phyloP scores from a whole-genome alignment of 306 rosid genomes.

The Senna siamea region DNA sequence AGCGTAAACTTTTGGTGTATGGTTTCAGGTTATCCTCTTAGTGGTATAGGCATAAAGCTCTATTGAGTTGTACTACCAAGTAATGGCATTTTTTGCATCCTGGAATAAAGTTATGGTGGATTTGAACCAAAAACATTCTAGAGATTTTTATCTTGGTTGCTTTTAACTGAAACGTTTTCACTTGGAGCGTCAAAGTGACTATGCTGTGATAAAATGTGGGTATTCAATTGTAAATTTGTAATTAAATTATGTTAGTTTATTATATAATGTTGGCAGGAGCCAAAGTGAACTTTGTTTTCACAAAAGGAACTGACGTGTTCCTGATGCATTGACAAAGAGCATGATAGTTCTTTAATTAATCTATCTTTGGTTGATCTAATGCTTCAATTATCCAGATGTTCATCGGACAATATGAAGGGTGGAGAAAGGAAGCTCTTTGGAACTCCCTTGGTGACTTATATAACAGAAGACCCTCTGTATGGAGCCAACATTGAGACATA shows the following conservation, averaged over 20 bases:
- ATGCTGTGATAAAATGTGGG: neutral
- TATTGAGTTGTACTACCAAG: conserved; percentile 21
- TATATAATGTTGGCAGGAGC: neutral
- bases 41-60: conserved; percentile 24
- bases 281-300: conserved; percentile 13
- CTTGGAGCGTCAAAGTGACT: conserved; percentile 13
- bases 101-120: conserved; percentile 12
- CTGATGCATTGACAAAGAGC: conserved; percentile 31
- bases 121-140: conserved; percentile 7
- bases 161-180: conserved; percentile 26
- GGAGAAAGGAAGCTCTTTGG: conserved; percentile 80
- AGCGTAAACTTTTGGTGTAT: conserved; percentile 42
- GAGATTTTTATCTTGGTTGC: conserved; percentile 32
- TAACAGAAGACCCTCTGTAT: conserved; percentile 59
- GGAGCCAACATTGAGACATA: conserved; percentile 64
- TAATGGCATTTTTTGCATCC: neutral
- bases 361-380: conserved; percentile 33
- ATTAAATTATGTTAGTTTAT: neutral
- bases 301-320: conserved; percentile 33
- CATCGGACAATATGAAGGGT: conserved; percentile 60
- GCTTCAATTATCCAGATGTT: conserved; percentile 48
- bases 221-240: neutral
- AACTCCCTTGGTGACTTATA: conserved; percentile 79
- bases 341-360: conserved; percentile 30
- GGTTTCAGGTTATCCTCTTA: conserved; percentile 19